Evolutionary conservation across 2,329 filamentous ascomycete genomes (phyloP), one percentile per base, ranked within the genome.

Genomic region (Exophiala sideris): DNA sequence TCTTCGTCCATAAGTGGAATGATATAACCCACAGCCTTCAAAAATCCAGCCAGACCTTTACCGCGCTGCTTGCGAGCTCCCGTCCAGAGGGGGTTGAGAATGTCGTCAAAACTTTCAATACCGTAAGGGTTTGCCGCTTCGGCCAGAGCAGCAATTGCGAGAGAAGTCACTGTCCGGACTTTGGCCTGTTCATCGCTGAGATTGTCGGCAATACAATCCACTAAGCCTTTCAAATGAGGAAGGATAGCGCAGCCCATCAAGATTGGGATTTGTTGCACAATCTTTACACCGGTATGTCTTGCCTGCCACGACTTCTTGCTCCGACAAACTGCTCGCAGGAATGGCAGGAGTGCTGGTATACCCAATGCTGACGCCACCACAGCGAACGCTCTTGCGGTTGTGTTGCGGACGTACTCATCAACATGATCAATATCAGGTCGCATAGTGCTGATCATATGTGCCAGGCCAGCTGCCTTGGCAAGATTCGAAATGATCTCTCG

Each of bases 291-390:
- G 2, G 94, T 99, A 70, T 99, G 94, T 58, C 94, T 82, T 49
- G 94, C 94, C 70, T 97, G 91, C 94, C 94, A 99, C 52, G 94
- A 97, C 74, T 99, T 99, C 75, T 97, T 97, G 75, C 91, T 96
- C 70, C 91, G 86, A 70, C 94, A 99, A 14, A 99, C 94, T 56
- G 95, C 94, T 66, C 91, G 85, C 39, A 99, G 78, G 79, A 99
- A 99, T 2, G 94, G 94, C 21, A 99, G 82, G 44, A 99, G 83
- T 8, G 94, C 91, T 2, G 94, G 94, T 52, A 99, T 99, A 45
- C 94, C 94, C 5, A 99, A 83, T 14, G 94, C 94, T 16, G 92
- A 96, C 2, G 94, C 94, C 35, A 99, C 94, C 5, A 99, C 94
- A 21, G 94, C 94, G 68, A 99, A 99, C 1, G 94, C 94, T 76